Base-by-base conservation (phyloP, 331 rosid species). In the Acacia pycnantha region DNA sequence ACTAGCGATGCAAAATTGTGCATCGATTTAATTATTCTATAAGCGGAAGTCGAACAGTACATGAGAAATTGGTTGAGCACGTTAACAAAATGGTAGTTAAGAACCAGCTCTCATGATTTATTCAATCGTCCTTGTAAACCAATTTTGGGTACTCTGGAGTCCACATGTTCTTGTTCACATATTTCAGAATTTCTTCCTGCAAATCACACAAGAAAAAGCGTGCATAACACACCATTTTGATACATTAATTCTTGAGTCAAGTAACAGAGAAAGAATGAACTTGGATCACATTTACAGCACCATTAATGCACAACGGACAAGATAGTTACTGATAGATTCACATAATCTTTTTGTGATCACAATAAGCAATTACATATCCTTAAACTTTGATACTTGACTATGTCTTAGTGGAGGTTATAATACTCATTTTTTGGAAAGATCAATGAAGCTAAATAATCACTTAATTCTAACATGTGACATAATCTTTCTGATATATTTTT, bases 131-230 rank as follows among this genome's bases (percentile, higher is more conserved):
- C 84, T n/a, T 87, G 87, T 83, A 96, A 81, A 96, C 97, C 70
- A 96, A 85, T 48, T 92, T 92, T 1, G 94, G 97, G 82, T 96
- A 96, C 37, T 92, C 93, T 56, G 99, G 99, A 85, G 29, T 85
- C 99, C 99, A 96, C 98, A 94, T 96, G 85, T 86, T 92, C 74
- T 88, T 88, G 84, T 82, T 65, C 82, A 96, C 98, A 79, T 64
- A 89, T 51, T 91, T 90, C 66, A 2, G 40, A 53, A 96, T 82
- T 87, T 91, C 90, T 75, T 88, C 97, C 99, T 96, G 94, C 86
- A 90, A 86, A 82, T 69, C 85, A 82, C 85, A 83, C 77, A 65
- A 70, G 29, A 1, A 73, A 43, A 74, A 70, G 26, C 33, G 77
- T 37, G 33, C 9, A 50, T 33, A 79, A 37, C 26, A 5, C 79